These are phyloP conservation scores for Verticillium nonalfalfae DNA, from an alignment of 2,329 filamentous ascomycete genomes.

Conservation along the genomic window DNA sequence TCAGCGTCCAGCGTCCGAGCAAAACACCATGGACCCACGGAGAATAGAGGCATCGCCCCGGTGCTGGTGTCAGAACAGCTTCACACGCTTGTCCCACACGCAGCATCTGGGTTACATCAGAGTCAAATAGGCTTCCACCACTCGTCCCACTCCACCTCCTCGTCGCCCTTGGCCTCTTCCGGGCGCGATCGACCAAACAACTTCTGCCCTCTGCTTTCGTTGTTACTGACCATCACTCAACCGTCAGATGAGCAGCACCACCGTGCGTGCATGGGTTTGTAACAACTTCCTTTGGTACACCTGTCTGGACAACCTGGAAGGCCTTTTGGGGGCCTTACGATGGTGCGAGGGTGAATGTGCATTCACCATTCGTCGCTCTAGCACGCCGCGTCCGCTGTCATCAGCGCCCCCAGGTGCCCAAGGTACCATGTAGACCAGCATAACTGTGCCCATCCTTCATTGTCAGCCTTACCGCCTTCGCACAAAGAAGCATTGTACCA, in stretches of 20 bases:
- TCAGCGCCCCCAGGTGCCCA: background rate
- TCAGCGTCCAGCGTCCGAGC: too few species aligned
- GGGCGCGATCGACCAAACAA: background rate
- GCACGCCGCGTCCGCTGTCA: background rate
- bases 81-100: background rate
- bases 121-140: background rate
- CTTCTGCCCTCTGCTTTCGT: background rate
- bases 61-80: background rate
- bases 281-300: too few species aligned
- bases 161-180: background rate
- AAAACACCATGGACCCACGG: background rate
- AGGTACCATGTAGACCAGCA: too few species aligned
- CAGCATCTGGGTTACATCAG: background rate
- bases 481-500: background rate
- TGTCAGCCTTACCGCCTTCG: background rate
- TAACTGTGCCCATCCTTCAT: background rate
- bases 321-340: background rate
- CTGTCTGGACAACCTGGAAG: background rate
- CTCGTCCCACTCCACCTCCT: background rate
- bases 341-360: background rate
- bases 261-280: background rate
- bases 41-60: background rate
- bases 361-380: background rate
- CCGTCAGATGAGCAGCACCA: background rate
- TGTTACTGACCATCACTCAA: background rate